Evolutionary conservation across 306 rosid genomes (phyloP), one percentile per base, ranked within the genome.

Genomic region (Prosopis cineraria): DNA sequence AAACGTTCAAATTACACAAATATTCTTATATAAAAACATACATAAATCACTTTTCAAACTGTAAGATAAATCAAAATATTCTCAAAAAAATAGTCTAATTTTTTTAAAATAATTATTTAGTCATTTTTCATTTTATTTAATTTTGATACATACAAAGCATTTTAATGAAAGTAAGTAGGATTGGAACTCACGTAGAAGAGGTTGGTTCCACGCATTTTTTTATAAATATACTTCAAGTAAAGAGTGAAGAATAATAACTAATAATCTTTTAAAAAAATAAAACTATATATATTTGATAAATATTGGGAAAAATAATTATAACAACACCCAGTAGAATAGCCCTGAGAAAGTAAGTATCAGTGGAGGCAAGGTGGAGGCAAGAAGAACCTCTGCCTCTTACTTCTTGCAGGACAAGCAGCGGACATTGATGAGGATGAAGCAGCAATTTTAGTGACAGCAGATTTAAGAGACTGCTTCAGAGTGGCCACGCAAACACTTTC

Each of bases 301-400:
- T 64, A 72, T 73, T 47, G 72, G 5, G 58, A 64, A 70, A 74
- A 39, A 81, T 1, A 77, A 2, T 81, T 64, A 78, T 1, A 78
- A 56, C 33, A 77, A 24, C 31, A 60, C 44, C 80, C 19, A 59
- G 64, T 45, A 59, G 68, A 75, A 53, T 31, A 37, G 74, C 62
- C 71, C 64, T 72, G n/a, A 39, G 41, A 27, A 56, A 72, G 29
- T 13, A 45, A 68, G 19, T 13, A 67, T 67, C 19, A 94, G 59
- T 85, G 48, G 11, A 86, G 30, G 71, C 62, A 84, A 64, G 85
- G 87, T 14, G 90, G 78, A 68, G 97, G 99, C 88, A 95, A 81
- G 89, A 96, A 96, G 71, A 96, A 96, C 88, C 97, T 96, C 79
- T 96, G 98, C 82, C 99, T 90, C 85, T 91, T 96, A 84, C 98